phyloP scores from a whole-genome alignment of 2,329 filamentous ascomycete genomes.

The Magnaporthiopsis incrustans region DNA sequence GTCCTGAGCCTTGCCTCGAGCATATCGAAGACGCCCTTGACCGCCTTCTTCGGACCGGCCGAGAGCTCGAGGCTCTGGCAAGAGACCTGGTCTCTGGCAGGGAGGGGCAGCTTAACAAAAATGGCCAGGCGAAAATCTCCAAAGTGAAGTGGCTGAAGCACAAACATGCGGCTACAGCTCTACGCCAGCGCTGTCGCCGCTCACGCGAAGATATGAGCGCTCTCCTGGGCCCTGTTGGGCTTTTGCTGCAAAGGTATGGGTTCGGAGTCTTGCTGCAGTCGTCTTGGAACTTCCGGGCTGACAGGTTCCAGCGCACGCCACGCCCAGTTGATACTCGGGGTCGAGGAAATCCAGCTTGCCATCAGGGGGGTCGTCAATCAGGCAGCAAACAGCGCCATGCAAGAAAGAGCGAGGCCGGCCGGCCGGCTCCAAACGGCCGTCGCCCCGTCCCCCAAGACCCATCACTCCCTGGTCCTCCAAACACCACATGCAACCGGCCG shows the following conservation, averaged over 20 bases:
- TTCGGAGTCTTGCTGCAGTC: background rate
- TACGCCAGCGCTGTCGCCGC: background rate
- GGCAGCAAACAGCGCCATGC: background rate
- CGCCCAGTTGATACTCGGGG: background rate
- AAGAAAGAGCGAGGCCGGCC: background rate
- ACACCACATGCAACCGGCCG: too few species aligned
- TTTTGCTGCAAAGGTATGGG: background rate
- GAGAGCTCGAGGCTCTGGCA: background rate
- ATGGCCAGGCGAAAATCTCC: background rate
- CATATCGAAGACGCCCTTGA: background rate
- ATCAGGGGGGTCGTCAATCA: background rate
- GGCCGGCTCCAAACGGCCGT: background rate
- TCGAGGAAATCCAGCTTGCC: background rate
- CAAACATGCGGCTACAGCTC: background rate
- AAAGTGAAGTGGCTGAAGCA: background rate
- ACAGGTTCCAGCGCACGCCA: background rate
- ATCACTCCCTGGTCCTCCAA: background rate
- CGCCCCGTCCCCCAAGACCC: background rate
- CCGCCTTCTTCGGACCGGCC: background rate
- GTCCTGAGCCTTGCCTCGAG: background rate
- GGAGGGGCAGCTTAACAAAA: background rate
- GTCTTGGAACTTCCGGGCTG: background rate
- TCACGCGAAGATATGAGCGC: background rate
- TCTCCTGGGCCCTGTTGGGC: background rate
- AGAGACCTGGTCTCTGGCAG: background rate